phyloP scores from a whole-genome alignment of 495 filamentous ascomycete species.

The Penicillium turbatum region DNA sequence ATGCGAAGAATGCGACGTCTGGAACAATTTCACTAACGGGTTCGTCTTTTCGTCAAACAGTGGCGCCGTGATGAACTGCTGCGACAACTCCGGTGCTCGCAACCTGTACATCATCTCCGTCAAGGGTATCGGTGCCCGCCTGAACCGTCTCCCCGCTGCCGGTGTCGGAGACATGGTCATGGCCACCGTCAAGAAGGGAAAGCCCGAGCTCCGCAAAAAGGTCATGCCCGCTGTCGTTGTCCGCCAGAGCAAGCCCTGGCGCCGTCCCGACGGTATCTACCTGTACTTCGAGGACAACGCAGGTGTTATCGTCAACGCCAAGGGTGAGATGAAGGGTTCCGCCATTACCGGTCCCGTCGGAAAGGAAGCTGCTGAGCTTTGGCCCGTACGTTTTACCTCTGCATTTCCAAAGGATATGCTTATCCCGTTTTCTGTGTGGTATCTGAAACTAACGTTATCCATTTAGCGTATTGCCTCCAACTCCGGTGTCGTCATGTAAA shows the following conservation, averaged over 20 bases:
- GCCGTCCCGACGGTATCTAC: conserved; percentile 93
- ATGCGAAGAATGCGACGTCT: conserved; percentile 5
- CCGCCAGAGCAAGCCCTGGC: conserved; percentile 98
- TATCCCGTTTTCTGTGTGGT: not conserved
- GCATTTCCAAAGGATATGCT: not conserved
- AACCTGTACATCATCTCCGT: conserved; percentile 99
- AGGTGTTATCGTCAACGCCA: conserved; percentile 99
- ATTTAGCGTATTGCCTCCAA: conserved; percentile 95
- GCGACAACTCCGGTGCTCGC: conserved; percentile 96
- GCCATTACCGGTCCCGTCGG: conserved; percentile 98
- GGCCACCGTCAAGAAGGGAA: conserved; percentile 99
- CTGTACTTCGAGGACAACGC: conserved; percentile 99
- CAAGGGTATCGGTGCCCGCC: conserved; percentile 96
- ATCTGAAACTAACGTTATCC: not conserved
- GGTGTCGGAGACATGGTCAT: conserved; percentile 99
- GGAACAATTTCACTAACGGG: conserved; percentile 17
- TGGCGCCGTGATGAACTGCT: conserved; percentile 95
- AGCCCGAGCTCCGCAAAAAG: conserved; percentile 99
- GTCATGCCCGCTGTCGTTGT: conserved; percentile 99
- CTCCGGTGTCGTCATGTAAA: conserved; percentile 99
- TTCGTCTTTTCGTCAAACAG: conserved; percentile 45
- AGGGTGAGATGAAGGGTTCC: conserved; percentile 99
- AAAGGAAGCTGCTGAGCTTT: conserved; percentile 99
- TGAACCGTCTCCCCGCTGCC: conserved; percentile 95
- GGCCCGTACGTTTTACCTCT: conserved; percentile 68